Base-by-base conservation (phyloP, 495 filamentous ascomycete species). In the Cercophora newfieldiana region DNA sequence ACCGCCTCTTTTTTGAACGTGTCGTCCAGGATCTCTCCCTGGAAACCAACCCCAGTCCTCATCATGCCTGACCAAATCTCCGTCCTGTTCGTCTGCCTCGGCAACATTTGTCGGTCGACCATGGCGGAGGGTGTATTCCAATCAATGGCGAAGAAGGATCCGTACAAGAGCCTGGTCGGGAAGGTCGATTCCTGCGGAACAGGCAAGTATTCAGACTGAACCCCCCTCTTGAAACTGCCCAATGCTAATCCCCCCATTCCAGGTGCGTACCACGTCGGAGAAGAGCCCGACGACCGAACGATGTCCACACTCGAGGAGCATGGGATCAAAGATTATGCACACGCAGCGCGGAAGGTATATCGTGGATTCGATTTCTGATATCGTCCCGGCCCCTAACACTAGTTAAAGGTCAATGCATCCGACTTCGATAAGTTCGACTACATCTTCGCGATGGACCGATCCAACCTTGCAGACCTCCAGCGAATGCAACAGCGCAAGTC, bases 71-170 rank as follows among this genome's bases (percentile, higher is more conserved):
- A 76, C 16, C 77, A 72, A 64, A 81, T 93, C 64, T 95, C 88
- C 8, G 89, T 99, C 29, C 86, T 99, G 51, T 99, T 99, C 77
- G 94, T 97, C 69, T 99, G 95, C 76, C 83, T 99, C 16, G 95
- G 95, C 69, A 99, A 99, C 78, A 97, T 97, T 73, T 99, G 95
- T 83, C 83, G 83, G 28, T 97, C 93, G 1, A 90, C 95, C 2
- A 98, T 99, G 95, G 93, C 94, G 31, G 94, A 97, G 81, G 95
- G 89, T 48, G 90, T 95, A 66, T 97, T 99, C 81, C 87, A 86
- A 37, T 85, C 87, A 28, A 76, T 96, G 7, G 86, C 87, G n/a
- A 77, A 81, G 65, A 77, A 82, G 64, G 73, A 83, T 50, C 75
- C 80, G 59, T 81, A 87, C 78, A 72, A 84, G 80, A 72, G 71